phyloP scores from a whole-genome alignment of 345 rosid genomes.

The Boechera retrofracta region DNA sequence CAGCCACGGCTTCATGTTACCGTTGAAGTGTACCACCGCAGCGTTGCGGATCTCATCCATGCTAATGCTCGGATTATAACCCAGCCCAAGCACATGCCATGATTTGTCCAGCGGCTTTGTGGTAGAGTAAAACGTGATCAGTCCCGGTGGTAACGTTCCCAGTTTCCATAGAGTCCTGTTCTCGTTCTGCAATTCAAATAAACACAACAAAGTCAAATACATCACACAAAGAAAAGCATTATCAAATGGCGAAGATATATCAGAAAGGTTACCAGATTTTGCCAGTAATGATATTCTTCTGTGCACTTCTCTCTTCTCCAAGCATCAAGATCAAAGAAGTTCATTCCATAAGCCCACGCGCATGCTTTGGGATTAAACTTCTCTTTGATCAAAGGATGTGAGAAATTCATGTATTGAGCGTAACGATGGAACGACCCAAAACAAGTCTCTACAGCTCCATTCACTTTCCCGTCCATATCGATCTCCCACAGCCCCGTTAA shows the following conservation, averaged over 20 bases:
- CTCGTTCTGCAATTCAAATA: slow-evolving; percentile 73
- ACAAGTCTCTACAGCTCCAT: slow-evolving; percentile 98
- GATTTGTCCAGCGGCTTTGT: slow-evolving; percentile 93
- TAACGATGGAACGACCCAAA: slow-evolving; percentile 97
- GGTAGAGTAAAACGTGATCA: slow-evolving; percentile 92
- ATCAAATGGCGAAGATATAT: background rate
- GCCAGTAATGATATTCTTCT: slow-evolving; percentile 98
- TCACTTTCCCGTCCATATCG: slow-evolving; percentile 97
- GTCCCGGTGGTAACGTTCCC: slow-evolving; percentile 92
- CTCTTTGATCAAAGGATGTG: slow-evolving; percentile 91
- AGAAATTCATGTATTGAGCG: slow-evolving; percentile 97
- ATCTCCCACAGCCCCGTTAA: slow-evolving; percentile 93
- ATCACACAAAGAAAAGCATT: background rate
- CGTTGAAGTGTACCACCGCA: slow-evolving; percentile 94
- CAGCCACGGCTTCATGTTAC: slow-evolving; percentile 98
- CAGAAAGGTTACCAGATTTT: slow-evolving; percentile 67
- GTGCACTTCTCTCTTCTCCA: slow-evolving; percentile 99
- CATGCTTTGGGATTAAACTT: slow-evolving; percentile 98
- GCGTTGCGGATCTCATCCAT: slow-evolving; percentile 91
- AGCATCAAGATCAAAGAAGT: slow-evolving; percentile 98
- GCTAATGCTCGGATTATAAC: slow-evolving; percentile 94
- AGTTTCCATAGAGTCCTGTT: slow-evolving; percentile 91
- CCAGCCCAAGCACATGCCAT: slow-evolving; percentile 97
- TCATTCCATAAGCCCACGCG: slow-evolving; percentile 99
- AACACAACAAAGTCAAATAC: slow-evolving; percentile 14